A percentile compares a stretch with the other conserved stretches of the same genome.
These are phyloP conservation scores for Talaromyces albobiverticillius DNA, from an alignment of 2,329 filamentous ascomycete genomes.

Conservation along the genomic window DNA sequence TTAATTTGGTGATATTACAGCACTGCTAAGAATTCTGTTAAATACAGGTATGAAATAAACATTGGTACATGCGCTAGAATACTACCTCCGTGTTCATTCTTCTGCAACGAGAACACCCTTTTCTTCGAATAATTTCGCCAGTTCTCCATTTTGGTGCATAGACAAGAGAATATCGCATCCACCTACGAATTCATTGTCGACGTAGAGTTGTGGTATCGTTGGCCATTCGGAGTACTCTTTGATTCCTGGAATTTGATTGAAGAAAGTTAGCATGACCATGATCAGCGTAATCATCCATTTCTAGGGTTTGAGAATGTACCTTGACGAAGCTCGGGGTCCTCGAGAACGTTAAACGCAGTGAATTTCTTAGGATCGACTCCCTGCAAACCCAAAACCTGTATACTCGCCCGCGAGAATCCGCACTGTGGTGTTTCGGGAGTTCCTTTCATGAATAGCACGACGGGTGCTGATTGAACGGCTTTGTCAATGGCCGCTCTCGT, in stretches of 20 bases:
- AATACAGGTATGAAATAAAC: background rate
- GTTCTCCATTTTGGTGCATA: slow-evolving; percentile 94
- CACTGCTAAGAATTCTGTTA: background rate
- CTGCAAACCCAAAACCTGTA: slow-evolving; percentile 92
- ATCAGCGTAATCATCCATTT: too few relatives aligned
- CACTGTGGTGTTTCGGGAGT: slow-evolving; percentile 95
- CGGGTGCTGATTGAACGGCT: slow-evolving; percentile 80
- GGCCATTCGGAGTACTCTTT: slow-evolving; percentile 99
- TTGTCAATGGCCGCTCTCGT: slow-evolving; percentile 84
- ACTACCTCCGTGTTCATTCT: slow-evolving; percentile 22
- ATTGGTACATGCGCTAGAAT: background rate
- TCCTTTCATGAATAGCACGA: slow-evolving; percentile 99
- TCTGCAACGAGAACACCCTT: slow-evolving; percentile 79
- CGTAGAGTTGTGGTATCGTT: slow-evolving; percentile 94
- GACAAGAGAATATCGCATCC: slow-evolving; percentile 96
- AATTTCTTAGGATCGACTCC: slow-evolving; percentile 95
- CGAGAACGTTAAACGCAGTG: slow-evolving; percentile 95
- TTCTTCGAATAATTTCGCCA: slow-evolving; percentile 88
- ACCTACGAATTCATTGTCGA: slow-evolving; percentile 92
- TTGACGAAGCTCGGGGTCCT: slow-evolving; percentile 80
- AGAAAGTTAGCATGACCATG: background rate
- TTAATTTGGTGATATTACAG: background rate
- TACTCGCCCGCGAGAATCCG: slow-evolving; percentile 90
- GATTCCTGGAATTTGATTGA: slow-evolving; percentile 61
- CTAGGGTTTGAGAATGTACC: too few relatives aligned